Conservation (phyloP, 2,329 filamentous ascomycete species). For the Hypoxylon sp. region DNA sequence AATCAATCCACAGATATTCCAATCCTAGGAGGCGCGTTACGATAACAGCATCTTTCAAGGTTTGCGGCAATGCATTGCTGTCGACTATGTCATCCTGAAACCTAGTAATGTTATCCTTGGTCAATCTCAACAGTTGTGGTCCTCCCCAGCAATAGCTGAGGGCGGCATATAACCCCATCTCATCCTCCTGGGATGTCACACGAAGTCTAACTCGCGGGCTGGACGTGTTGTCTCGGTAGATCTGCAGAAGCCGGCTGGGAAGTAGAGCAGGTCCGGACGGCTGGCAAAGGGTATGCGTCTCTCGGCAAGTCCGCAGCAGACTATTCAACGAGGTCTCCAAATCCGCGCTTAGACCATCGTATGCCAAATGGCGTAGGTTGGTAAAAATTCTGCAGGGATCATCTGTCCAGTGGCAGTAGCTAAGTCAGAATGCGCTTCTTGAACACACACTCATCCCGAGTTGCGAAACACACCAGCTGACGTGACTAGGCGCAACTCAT, state of each 20-base stretch:
- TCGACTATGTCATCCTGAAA: slow-evolving; percentile 5
- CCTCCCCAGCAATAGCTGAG: slow-evolving; percentile 23
- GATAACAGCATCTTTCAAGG: slow-evolving; percentile 41
- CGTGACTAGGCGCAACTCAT: not conserved
- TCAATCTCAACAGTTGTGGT: slow-evolving; percentile 15
- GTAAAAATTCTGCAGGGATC: slow-evolving; percentile 5
- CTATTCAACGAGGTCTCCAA: not conserved
- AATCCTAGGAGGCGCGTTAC: slow-evolving; percentile 38
- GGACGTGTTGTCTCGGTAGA: not conserved
- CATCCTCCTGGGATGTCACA: not conserved
- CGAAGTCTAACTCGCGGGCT: slow-evolving; percentile 3
- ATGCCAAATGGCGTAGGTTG: slow-evolving; percentile 14
- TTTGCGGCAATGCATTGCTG: slow-evolving; percentile 28
- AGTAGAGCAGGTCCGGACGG: slow-evolving; percentile 3
- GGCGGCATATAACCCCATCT: slow-evolving; percentile 3
- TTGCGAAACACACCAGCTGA: not conserved
- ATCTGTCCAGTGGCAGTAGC: not conserved
- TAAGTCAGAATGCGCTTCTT: not conserved
- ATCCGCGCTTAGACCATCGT: slow-evolving; percentile 2
- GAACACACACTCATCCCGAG: not conserved
- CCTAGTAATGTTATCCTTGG: slow-evolving; percentile 2
- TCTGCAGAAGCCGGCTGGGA: slow-evolving; percentile 8
- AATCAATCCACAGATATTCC: slow-evolving; percentile 46
- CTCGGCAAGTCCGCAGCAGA: slow-evolving; percentile 1
- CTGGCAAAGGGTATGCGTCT: slow-evolving; percentile 15